These are phyloP conservation scores for Exserohilum turcica DNA, from an alignment of 2,329 filamentous ascomycete genomes.

Conservation along the genomic window DNA sequence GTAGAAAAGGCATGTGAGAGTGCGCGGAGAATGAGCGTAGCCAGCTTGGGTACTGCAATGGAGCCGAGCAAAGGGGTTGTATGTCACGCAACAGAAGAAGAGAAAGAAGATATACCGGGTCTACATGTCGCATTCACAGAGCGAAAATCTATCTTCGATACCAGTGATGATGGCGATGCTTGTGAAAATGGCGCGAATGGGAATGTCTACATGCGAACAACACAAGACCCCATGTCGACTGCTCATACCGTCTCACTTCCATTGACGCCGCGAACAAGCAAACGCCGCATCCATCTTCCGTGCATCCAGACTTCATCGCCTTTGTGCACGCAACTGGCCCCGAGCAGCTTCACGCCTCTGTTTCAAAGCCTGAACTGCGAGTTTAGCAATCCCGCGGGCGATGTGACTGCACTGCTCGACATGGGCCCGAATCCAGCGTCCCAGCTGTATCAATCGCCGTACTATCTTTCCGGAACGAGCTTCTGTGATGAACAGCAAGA, in stretches of 20 bases:
- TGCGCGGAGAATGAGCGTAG: slow-evolving; percentile 11
- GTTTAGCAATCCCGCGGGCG: too few species aligned
- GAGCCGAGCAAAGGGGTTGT: too few species aligned
- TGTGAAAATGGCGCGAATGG: not conserved
- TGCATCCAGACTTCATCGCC: slow-evolving; percentile 1
- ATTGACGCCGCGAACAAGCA: not conserved
- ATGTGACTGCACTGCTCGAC: too few species aligned
- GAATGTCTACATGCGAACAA: too few species aligned
- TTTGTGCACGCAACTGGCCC: not conserved
- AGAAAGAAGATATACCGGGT: not conserved
- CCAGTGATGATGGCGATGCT: not conserved
- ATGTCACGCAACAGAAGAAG: not conserved
- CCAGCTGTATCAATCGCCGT: too few species aligned
- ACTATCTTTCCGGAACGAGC: too few species aligned
- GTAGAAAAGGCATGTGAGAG: slow-evolving; percentile 20
- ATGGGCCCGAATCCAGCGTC: too few species aligned
- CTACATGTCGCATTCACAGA: too few species aligned
- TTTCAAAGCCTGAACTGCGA: not conserved
- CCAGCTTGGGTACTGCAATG: too few species aligned
- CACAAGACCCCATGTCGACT: too few species aligned
- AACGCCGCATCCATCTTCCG: not conserved
- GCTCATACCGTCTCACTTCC: not conserved
- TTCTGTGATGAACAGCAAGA: too few species aligned
- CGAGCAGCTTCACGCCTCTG: not conserved
- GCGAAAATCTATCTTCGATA: too few species aligned